A percentile compares a stretch with the other conserved stretches of the same genome.
phyloP scores from a whole-genome alignment of 2,329 filamentous ascomycete genomes.

The Colletotrichum sp. region DNA sequence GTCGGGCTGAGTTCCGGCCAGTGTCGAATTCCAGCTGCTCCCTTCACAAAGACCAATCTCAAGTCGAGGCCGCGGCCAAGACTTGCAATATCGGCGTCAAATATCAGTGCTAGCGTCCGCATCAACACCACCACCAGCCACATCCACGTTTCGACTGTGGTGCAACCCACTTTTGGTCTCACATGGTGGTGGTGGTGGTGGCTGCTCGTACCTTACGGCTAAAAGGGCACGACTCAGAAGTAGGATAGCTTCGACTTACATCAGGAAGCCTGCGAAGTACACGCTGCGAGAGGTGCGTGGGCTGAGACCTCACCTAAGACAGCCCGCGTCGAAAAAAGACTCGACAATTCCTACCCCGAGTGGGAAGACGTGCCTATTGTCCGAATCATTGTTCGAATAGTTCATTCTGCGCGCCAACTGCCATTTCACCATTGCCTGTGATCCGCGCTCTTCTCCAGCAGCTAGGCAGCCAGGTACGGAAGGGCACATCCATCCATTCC shows the following conservation, averaged over 20 bases:
- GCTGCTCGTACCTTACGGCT: neutral
- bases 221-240: neutral
- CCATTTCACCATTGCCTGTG: neutral
- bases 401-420: neutral
- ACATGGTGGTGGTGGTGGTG: neutral
- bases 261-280: neutral
- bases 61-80: neutral
- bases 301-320: slow-evolving; percentile 8
- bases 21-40: slow-evolving; percentile 7
- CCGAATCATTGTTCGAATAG: neutral
- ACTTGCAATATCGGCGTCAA: neutral
- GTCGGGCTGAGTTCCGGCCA: neutral
- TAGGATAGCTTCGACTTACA: slow-evolving; percentile 3
- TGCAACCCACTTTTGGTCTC: slow-evolving; percentile 1
- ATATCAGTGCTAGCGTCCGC: neutral
- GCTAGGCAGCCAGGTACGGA: neutral
- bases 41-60: neutral
- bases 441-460: neutral
- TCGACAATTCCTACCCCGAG: neutral
- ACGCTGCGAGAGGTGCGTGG: neutral
- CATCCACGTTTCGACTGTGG: slow-evolving; percentile 16
- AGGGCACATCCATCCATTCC: neutral
- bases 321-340: neutral
- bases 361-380: neutral
- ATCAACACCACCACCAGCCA: slow-evolving; percentile 6